Evolutionary conservation across 257 asterid genomes (phyloP).

Genomic region (Lycium barbarum): DNA sequence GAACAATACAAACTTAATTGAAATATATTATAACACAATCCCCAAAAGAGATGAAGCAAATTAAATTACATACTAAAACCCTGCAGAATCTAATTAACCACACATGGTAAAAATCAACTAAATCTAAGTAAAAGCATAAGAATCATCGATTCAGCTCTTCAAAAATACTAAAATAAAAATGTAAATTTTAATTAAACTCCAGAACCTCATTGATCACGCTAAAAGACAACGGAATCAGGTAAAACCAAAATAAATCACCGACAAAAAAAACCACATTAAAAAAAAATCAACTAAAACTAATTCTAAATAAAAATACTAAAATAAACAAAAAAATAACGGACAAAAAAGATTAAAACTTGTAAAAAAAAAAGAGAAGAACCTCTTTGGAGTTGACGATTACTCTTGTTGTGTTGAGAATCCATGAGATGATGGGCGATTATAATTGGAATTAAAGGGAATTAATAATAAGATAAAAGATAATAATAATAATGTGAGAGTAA

Average conservation of each 20-base stretch:
- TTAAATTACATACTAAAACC: neutral
- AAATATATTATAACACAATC: neutral
- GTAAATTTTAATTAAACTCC: neutral
- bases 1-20: conserved; percentile 1
- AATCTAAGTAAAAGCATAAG: neutral
- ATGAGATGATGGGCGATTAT: conserved; percentile 38
- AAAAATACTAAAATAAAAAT: neutral
- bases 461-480: conserved; percentile 38
- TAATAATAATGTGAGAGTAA: conserved; percentile 36
- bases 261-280: no score
- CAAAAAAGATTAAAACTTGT: neutral
- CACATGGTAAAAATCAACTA: neutral
- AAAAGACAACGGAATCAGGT: neutral
- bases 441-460: conserved; percentile 25
- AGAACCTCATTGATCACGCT: neutral
- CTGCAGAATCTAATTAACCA: neutral
- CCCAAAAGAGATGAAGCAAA: neutral
- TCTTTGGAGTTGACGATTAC: conserved; percentile 62
- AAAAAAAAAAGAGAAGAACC: conserved; percentile 48
- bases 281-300: no score
- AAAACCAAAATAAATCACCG: neutral
- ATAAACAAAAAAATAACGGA: no score
- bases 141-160: neutral
- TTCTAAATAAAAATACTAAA: no score
- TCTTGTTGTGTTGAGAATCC: conserved; percentile 64